Evolutionary conservation across 306 rosid genomes (phyloP).

Genomic region (Canavalia gladiata): DNA sequence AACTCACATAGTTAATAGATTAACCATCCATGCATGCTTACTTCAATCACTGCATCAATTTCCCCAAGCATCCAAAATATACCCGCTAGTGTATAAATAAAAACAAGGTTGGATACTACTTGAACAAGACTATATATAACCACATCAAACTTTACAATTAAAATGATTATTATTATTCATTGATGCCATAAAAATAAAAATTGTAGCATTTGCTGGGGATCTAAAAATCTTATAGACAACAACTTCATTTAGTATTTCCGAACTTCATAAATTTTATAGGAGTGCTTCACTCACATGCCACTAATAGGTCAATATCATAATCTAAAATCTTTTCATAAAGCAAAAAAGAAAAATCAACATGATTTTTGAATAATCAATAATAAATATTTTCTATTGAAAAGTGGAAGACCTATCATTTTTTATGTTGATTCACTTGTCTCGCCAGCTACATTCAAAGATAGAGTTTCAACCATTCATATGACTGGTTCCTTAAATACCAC

Average conservation of each 20-base stretch:
- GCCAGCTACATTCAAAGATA: no score
- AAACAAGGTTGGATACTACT: slow-evolving; percentile 47
- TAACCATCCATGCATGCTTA: not conserved
- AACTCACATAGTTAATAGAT: slow-evolving; percentile 45
- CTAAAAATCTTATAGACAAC: slow-evolving; percentile 50
- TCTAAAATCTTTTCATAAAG: no score
- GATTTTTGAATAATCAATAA: no score
- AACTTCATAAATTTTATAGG: no score
- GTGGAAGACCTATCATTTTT: no score
- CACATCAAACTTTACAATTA: slow-evolving; percentile 55
- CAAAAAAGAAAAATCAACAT: no score
- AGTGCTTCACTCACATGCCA: no score
- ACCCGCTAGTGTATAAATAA: slow-evolving; percentile 48
- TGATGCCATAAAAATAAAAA: slow-evolving; percentile 56
- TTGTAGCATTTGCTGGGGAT: slow-evolving; percentile 48
- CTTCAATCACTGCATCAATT: slow-evolving; percentile 37
- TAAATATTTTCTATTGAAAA: no score
- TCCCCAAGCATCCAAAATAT: slow-evolving; percentile 39
- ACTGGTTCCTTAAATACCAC: no score
- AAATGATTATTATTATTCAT: slow-evolving; percentile 53
- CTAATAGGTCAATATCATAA: no score
- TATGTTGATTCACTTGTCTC: no score
- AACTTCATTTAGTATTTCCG: slow-evolving; percentile 3
- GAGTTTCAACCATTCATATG: no score
- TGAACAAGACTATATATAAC: slow-evolving; percentile 50